Conservation (phyloP, 345 rosid species). For the Linum usitatissimum region DNA sequence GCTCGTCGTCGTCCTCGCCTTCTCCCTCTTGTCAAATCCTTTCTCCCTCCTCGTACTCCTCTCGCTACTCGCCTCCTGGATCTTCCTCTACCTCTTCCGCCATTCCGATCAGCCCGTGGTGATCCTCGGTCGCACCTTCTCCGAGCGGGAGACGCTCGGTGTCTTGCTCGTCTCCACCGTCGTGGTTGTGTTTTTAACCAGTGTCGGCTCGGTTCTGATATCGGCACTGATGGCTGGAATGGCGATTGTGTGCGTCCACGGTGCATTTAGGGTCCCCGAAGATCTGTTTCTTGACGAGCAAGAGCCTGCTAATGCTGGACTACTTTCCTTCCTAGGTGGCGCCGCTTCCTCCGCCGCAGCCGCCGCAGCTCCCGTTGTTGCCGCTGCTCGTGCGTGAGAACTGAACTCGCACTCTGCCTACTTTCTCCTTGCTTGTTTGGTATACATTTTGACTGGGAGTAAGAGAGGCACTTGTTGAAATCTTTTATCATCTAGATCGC, state of each 20-base stretch:
- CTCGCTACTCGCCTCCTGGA: constrained; percentile 50
- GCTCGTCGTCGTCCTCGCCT: constrained; percentile 47
- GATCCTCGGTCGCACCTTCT: constrained; percentile 55
- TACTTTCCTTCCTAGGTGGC: constrained; percentile 63
- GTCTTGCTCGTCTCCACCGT: constrained; percentile 40
- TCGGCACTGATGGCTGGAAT: constrained; percentile 58
- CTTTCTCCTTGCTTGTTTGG: not conserved
- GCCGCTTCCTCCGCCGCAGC: constrained; percentile 52
- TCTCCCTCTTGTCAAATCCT: constrained; percentile 65
- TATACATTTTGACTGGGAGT: not conserved
- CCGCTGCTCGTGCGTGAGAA: constrained; percentile 35
- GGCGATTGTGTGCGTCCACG: constrained; percentile 63
- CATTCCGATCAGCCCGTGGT: constrained; percentile 68
- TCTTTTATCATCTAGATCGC: not conserved
- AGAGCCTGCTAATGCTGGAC: constrained; percentile 43
- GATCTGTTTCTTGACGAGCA: constrained; percentile 76
- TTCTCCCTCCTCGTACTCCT: constrained; percentile 64
- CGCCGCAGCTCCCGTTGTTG: constrained; percentile 40
- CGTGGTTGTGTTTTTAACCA: constrained; percentile 63
- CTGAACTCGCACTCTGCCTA: not conserved
- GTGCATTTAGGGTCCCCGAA: constrained; percentile 85
- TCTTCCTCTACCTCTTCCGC: constrained; percentile 59
- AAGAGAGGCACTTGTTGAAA: not conserved
- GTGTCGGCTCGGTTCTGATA: constrained; percentile 63
- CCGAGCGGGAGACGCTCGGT: constrained; percentile 66